These are phyloP conservation scores for Citrus maxima DNA, from an alignment of 345 rosid species.

Conservation along the genomic window DNA sequence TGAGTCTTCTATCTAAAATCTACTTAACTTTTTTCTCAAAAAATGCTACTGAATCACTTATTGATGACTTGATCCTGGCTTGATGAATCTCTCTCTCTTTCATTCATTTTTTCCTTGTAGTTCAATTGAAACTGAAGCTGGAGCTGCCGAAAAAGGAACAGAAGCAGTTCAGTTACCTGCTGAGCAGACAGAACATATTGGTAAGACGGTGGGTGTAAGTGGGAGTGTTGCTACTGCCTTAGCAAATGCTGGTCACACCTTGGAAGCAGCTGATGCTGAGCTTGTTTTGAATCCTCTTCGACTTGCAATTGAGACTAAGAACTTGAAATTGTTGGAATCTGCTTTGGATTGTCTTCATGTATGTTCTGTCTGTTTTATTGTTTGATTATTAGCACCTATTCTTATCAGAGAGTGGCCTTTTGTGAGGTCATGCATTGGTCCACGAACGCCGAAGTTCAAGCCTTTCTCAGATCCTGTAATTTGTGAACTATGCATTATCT, in stretches of 20 bases:
- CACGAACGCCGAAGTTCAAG: conserved; percentile 4
- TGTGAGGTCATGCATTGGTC: neutral
- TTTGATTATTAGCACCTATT: neutral
- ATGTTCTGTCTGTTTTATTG: conserved; percentile 26
- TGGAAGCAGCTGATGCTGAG: conserved; percentile 79
- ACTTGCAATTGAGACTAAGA: conserved; percentile 92
- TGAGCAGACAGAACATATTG: conserved; percentile 37
- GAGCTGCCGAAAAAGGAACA: conserved; percentile 38
- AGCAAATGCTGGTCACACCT: conserved; percentile 79
- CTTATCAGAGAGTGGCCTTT: neutral
- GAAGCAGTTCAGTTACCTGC: conserved; percentile 38
- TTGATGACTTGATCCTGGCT: neutral
- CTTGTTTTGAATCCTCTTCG: conserved; percentile 90
- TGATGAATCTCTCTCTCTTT: neutral
- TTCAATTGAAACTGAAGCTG: conserved; percentile 55
- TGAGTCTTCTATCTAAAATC: neutral
- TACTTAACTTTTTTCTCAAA: too few species aligned
- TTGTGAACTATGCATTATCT: neutral
- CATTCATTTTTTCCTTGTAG: conserved; percentile 35
- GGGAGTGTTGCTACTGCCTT: conserved; percentile 52
- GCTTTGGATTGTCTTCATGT: conserved; percentile 99
- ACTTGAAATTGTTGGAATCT: conserved; percentile 78
- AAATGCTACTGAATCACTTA: neutral
- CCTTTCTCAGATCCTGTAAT: conserved; percentile 6
- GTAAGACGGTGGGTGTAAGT: conserved; percentile 32